Evolutionary conservation across 169 alveolate genomes (phyloP).

Genomic region (Cryptosporidium ubiquitum): DNA sequence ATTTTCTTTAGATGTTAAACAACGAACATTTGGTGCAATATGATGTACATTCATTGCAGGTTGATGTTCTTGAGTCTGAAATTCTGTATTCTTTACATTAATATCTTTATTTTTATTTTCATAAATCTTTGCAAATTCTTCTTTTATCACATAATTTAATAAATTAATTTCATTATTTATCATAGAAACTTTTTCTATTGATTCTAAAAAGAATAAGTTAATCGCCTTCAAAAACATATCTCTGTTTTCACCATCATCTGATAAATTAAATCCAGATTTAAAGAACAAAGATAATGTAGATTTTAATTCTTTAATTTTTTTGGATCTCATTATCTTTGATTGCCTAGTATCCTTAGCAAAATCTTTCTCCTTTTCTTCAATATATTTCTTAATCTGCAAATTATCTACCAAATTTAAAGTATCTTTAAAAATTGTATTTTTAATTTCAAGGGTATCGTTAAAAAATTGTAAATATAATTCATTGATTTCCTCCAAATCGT

Average conservation of each 20-base stretch:
- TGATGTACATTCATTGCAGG: conserved; percentile 9
- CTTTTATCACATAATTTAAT: neutral
- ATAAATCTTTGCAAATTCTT: neutral
- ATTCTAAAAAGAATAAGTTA: conserved; percentile 45
- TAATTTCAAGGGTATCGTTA: neutral
- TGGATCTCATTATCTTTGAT: conserved; percentile 43
- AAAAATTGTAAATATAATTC: conserved; percentile 15
- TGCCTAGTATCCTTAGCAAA: neutral
- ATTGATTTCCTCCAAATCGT: neutral
- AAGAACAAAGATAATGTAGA: neutral
- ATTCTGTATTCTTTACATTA: neutral
- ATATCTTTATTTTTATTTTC: neutral
- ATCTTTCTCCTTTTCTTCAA: neutral
- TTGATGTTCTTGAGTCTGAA: no score
- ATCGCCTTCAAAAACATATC: conserved; percentile 15
- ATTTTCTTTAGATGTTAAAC: conserved; percentile 1
- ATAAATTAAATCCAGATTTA: conserved; percentile 9
- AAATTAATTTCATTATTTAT: conserved; percentile 14
- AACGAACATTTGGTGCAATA: conserved; percentile 34
- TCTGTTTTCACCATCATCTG: conserved; percentile 46
- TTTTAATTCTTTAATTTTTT: conserved; percentile 37
- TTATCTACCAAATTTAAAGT: neutral
- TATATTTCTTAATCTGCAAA: neutral
- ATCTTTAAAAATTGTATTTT: conserved; percentile 19
- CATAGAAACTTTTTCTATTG: conserved; percentile 13